Conservation (phyloP, 495 filamentous ascomycete genomes). For the Penicillium odoratum region DNA sequence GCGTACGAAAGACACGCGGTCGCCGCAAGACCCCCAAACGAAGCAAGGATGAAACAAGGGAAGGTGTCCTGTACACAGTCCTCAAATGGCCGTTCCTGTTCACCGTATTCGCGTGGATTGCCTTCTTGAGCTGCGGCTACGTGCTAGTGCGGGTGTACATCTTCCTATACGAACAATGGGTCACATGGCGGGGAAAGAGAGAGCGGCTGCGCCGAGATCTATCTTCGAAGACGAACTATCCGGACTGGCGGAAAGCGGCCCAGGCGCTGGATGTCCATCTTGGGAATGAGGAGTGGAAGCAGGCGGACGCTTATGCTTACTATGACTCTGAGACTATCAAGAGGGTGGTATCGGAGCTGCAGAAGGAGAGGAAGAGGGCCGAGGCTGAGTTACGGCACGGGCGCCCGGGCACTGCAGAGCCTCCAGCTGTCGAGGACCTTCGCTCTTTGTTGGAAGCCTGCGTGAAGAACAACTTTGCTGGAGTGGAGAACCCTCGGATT, state of each 20-base stretch:
- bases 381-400: constrained; percentile 43
- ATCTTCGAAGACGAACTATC: constrained; percentile 68
- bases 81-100: constrained; percentile 90
- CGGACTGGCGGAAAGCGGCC: constrained; percentile 78
- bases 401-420: constrained; percentile 26
- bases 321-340: constrained; percentile 84
- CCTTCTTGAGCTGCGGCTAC: constrained; percentile 68
- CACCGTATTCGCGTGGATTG: constrained; percentile 76
- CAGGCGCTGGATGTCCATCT: constrained; percentile 77
- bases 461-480: constrained; percentile 95
- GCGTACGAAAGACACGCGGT: constrained; percentile 51
- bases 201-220: constrained; percentile 68
- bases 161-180: constrained; percentile 72
- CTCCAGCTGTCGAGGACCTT: constrained; percentile 68
- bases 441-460: constrained; percentile 78
- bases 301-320: constrained; percentile 86
- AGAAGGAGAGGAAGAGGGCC: constrained; percentile 56
- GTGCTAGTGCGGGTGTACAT: constrained; percentile 84
- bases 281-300: constrained; percentile 84
- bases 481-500: constrained; percentile 88
- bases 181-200: constrained; percentile 64
- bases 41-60: constrained; percentile 86
- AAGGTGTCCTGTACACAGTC: constrained; percentile 84
- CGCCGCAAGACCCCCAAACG: constrained; percentile 49
- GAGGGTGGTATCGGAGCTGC: constrained; percentile 73